A percentile compares a stretch with the other conserved stretches of the same genome.
Conservation (phyloP, 352 stramenopile species). For the Phytopythium boreale region DNA sequence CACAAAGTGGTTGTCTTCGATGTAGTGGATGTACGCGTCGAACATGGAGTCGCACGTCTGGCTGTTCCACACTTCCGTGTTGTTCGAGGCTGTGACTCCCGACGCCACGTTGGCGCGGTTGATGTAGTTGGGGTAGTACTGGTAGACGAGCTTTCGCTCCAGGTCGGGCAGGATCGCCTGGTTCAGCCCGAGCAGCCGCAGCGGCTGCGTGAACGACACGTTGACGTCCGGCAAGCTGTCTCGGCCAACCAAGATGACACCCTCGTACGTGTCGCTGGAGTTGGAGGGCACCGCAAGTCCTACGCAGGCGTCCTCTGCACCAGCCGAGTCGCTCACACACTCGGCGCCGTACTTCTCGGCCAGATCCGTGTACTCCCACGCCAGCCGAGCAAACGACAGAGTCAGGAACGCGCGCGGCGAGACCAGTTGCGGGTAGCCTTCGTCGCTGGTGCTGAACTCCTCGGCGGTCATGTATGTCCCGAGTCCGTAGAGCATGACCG, state of each 20-base stretch:
- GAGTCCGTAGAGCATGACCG: slow-evolving; percentile 32
- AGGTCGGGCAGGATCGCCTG: slow-evolving; percentile 17
- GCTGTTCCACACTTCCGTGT: background rate
- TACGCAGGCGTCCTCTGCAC: slow-evolving; percentile 9
- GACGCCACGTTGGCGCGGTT: slow-evolving; percentile 8
- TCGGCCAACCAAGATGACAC: slow-evolving; percentile 20
- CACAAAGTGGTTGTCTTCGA: slow-evolving; percentile 42
- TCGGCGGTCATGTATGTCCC: slow-evolving; percentile 29
- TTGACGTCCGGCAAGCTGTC: slow-evolving; percentile 19
- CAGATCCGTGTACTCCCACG: slow-evolving; percentile 27
- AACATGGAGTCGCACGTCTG: slow-evolving; percentile 31
- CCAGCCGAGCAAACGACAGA: slow-evolving; percentile 32
- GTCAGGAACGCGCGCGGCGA: slow-evolving; percentile 23
- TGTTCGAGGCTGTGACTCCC: background rate
- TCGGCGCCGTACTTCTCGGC: slow-evolving; percentile 27
- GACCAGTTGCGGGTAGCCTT: slow-evolving; percentile 15
- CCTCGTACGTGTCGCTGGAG: slow-evolving; percentile 14
- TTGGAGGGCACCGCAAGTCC: slow-evolving; percentile 20
- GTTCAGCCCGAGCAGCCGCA: slow-evolving; percentile 25
- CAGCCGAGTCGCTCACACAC: background rate
- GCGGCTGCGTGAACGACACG: slow-evolving; percentile 21
- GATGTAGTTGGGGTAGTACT: slow-evolving; percentile 23
- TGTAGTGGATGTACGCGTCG: slow-evolving; percentile 44
- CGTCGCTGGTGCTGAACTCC: slow-evolving; percentile 8
- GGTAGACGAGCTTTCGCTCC: background rate